Evolutionary conservation across 169 alveolate species (phyloP), one percentile per base, ranked within the genome.

Genomic region (Eimeria maxima): DNA sequence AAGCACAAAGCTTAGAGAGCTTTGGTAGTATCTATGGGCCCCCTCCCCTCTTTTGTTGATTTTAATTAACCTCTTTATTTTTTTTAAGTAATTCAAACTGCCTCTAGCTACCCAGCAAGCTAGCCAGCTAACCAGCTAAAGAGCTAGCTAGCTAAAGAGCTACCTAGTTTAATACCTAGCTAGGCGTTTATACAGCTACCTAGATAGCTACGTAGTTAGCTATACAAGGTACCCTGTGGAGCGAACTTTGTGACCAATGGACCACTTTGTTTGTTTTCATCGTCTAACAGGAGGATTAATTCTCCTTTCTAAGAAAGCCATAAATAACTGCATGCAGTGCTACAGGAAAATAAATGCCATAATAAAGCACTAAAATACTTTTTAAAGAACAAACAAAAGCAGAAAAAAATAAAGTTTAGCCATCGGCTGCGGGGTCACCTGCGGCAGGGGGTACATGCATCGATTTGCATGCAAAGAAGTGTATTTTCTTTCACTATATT

Each of bases 181-280:
- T 60, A 60, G 69, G 27, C 5, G 0, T 18, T 24, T 60, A 60
- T 71, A 1, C 38, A 33, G 38, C 38, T 33, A 33, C 2, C 38
- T 33, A 33, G 38, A 33, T 33, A 33, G 38, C 38, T 33, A 33
- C 38, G 38, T 33, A 1, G 38, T 33, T 33, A 33, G 38, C 38
- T 33, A 33, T 33, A 33, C 38, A 33, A 33, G 38, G 38, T 33
- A 33, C 38, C 95, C 83, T 92, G 95, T 76, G 95, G 76, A 87
- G 95, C 92, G 95, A 92, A 69, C 95, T 92, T 92, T 91, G 78
- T 74, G 78, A 91, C 95, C 95, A 92, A 91, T 92, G 69, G 95
- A 92, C 95, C 95, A 92, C 87, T 73, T 92, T 53, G 88, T 91
- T 91, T 53, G 63, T 2, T 53, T 53, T 16, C 18, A 53, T 16